Evolutionary conservation across 306 rosid species (phyloP).

Genomic region (Cercis canadensis): DNA sequence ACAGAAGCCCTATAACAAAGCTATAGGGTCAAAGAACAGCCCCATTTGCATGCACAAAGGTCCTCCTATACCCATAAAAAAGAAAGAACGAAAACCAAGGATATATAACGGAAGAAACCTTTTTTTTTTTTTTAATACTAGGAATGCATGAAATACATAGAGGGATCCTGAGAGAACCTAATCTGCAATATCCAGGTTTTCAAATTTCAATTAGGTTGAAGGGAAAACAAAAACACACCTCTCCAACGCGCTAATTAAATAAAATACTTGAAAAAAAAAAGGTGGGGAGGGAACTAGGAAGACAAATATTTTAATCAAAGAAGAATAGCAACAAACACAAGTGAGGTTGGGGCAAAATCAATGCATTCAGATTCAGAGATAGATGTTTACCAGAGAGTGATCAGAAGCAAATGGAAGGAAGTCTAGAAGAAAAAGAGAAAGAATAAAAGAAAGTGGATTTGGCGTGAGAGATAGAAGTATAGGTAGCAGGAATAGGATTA

Average conservation of each 20-base stretch:
- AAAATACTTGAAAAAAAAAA: background rate
- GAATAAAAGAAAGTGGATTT: background rate
- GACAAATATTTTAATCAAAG: background rate
- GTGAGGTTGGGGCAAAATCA: background rate
- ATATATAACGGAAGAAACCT: background rate
- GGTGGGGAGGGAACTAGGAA: no score
- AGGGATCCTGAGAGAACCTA: background rate
- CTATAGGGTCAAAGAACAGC: background rate
- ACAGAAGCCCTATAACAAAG: conserved; percentile 34
- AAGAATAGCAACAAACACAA: background rate
- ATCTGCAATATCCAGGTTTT: conserved; percentile 15
- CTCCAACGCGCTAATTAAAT: conserved; percentile 14
- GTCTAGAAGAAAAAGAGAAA: background rate
- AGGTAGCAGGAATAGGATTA: background rate
- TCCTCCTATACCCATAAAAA: background rate
- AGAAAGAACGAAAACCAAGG: background rate
- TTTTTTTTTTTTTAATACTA: background rate
- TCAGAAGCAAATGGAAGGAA: background rate
- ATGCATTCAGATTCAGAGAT: background rate
- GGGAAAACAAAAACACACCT: conserved; percentile 26
- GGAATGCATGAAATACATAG: background rate
- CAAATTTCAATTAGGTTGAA: conserved; percentile 26
- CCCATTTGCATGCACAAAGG: background rate
- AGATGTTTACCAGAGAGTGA: no score
- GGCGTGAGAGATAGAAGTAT: no score